Base-by-base conservation (phyloP, 768 basidiomycete species). In the Termitomyces sp. region DNA sequence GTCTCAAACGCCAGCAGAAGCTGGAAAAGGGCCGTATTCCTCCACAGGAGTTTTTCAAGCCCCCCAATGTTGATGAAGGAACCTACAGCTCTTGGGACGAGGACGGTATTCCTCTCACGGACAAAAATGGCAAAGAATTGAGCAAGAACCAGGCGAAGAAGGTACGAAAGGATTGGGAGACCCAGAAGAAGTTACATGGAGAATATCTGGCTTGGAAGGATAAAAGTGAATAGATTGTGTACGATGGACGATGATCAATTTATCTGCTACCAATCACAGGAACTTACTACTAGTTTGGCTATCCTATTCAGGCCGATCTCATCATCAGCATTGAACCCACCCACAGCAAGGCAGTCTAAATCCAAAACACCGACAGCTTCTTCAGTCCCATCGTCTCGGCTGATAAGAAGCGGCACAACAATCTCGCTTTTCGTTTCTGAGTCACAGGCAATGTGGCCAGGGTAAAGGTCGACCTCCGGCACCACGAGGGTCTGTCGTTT, bases 401-500 rank as follows among this genome's bases (percentile, higher is more conserved):
- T 51, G 42, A 80, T 65, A 49, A 87, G 70, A 18, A 98, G 78
- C 7, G 96, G 96, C 54, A 90, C 77, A 24, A 97, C 95, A 54
- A 98, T 86, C 72, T 98, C 96, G 67, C 91, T 92, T 68, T 89
- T 88, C 2, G 96, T 96, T 57, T 89, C 86, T 22, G 87, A 91
- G 66, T 98, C 95, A 69, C 96, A 98, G 2, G 94, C 92, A 63
- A 97, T 96, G 70, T 98, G 96, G 0, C 96, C 94, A 1, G 92
- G 92, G 69, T 94, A 94, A 11, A 72, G 73, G 28, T 91, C 83
- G 20, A 98, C 94, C 61, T 96, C 83, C 20, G 78, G 75, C 1
- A 97, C 92, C n/a, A 94, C 67, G 6, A 92, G 57, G 0, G 89
- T 84, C 64, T 77, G 69, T 48, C 71, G 73, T 54, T 79, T 79